Base-by-base conservation (phyloP, 495 filamentous ascomycete species). In the Penicillium goetzii region DNA sequence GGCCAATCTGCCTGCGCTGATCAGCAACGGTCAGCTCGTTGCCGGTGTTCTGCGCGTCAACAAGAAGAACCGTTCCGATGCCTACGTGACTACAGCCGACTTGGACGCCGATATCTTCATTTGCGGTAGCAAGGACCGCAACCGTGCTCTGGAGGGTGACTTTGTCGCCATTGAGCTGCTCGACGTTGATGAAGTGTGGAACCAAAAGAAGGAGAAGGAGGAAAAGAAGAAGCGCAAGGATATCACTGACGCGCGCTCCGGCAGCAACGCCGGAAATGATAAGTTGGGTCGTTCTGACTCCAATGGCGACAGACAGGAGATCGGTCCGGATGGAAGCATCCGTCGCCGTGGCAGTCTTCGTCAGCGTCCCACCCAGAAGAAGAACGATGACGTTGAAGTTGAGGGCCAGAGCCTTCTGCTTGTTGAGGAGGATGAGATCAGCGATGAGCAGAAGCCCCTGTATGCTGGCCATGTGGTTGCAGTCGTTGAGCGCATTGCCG, bases 181-280 rank as follows among this genome's bases (percentile, higher is more conserved):
- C 30, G 95, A 99, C 73, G 95, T 99, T 3, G 95, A 98, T 74
- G 95, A 99, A 71, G 95, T 99, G 11, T 99, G 95, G 95, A 86
- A 89, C 17, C 95, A 99, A 79, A 99, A 99, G 82, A 90, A 92
- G 25, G 95, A 99, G 74, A 99, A 99, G 72, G 95, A 99, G 75
- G 95, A 99, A 70, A 99, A 99, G 83, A 99, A 99, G 88, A 98
- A 98, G 81, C 90, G 95, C 74, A 99, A 99, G 82, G 95, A 99
- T 70, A 95, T 96, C 61, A 96, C 92, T 25, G 95, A 97, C 70
- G 92, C 92, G 51, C 87, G 95, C 59, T 87, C 87, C 36, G 82
- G 82, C 64, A 89, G 88, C 61, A 90, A 81, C 33, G 90, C 88
- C 68, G 88, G 90, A 45, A 88, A 87, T 72, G 83, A 88, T 73